These are phyloP conservation scores for Parietichytrium sp. DNA, from an alignment of 108 stramenopile species.

Conservation along the genomic window DNA sequence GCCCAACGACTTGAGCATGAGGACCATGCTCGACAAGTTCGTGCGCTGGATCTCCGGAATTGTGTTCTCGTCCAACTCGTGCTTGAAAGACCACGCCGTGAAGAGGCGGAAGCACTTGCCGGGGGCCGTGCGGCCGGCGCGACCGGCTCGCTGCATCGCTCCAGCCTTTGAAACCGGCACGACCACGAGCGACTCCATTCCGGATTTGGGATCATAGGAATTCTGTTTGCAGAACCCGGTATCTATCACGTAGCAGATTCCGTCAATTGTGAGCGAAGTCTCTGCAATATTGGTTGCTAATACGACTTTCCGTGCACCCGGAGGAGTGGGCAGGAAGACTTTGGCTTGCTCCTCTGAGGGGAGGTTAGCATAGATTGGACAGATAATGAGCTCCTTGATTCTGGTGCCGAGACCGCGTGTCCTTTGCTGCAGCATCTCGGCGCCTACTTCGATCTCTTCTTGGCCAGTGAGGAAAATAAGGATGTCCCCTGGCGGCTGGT, in stretches of 20 bases:
- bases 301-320: slow-evolving; percentile 90
- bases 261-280: slow-evolving; percentile 92
- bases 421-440: slow-evolving; percentile 82
- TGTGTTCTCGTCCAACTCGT: slow-evolving; percentile 95
- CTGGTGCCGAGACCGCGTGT: slow-evolving; percentile 80
- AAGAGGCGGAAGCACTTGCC: slow-evolving; percentile 99
- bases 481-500: slow-evolving; percentile 94
- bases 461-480: slow-evolving; percentile 97
- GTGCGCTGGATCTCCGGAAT: slow-evolving; percentile 96
- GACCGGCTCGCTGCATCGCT: slow-evolving; percentile 86
- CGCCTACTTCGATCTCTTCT: slow-evolving; percentile 96
- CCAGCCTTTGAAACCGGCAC: slow-evolving; percentile 96
- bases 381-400: slow-evolving; percentile 92
- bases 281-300: slow-evolving; percentile 98
- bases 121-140: slow-evolving; percentile 92
- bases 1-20: slow-evolving; percentile 95
- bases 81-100: slow-evolving; percentile 92
- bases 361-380: slow-evolving; percentile 95
- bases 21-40: slow-evolving; percentile 96
- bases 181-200: slow-evolving; percentile 94
- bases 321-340: slow-evolving; percentile 93
- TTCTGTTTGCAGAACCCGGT: slow-evolving; percentile 98
- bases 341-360: slow-evolving; percentile 98
- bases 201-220: slow-evolving; percentile 87
- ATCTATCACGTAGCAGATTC: slow-evolving; percentile 97